Conservation (phyloP, 805 yeast species). For the Metschnikowia henanensis region DNA sequence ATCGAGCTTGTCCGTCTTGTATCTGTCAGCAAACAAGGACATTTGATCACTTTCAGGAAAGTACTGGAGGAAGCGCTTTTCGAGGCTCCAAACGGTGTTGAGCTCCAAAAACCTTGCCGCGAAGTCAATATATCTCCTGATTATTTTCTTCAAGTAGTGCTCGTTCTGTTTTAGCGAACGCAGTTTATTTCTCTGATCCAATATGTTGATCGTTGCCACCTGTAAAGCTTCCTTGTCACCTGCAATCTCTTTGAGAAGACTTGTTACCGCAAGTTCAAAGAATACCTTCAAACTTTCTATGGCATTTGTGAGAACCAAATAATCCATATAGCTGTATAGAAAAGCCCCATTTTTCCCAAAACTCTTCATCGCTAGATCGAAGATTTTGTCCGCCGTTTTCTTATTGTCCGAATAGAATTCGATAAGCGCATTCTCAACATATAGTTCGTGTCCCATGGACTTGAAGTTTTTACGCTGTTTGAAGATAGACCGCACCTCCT, state of each 20-base stretch:
- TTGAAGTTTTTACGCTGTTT: constrained; percentile 58
- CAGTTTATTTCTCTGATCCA: constrained; percentile 15
- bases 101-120: constrained; percentile 73
- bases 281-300: constrained; percentile 76
- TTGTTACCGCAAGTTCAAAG: constrained; percentile 74
- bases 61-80: constrained; percentile 59
- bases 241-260: constrained; percentile 39
- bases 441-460: constrained; percentile 72
- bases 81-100: constrained; percentile 63
- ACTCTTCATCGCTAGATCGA: constrained; percentile 73
- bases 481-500: constrained; percentile 73
- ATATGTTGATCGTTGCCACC: constrained; percentile 16
- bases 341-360: constrained; percentile 57
- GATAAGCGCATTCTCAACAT: constrained; percentile 76
- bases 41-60: constrained; percentile 61
- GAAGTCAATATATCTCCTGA: constrained; percentile 55
- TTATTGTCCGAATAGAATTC: constrained; percentile 70
- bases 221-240: constrained; percentile 19
- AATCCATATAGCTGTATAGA: constrained; percentile 68
- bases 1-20: constrained; percentile 37
- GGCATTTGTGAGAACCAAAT: constrained; percentile 64
- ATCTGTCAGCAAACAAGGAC: constrained; percentile 37
- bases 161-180: constrained; percentile 24
- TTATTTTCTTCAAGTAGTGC: constrained; percentile 28
- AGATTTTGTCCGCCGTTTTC: constrained; percentile 70